Base-by-base conservation (phyloP, 345 rosid species). In the Raphanus sativus region DNA sequence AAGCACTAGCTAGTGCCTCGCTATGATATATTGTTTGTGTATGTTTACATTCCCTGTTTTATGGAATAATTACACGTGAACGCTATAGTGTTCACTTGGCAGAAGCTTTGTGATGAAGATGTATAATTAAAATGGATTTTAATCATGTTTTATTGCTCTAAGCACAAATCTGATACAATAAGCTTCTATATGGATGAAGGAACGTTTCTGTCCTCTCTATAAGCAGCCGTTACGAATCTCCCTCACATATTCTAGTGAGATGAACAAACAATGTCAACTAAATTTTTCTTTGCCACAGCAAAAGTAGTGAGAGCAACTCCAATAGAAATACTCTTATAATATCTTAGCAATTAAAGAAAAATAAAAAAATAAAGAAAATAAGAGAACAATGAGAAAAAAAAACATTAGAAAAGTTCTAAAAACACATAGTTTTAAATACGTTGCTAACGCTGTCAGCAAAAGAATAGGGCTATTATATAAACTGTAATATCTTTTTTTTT, bases 141-240 rank as follows among this genome's bases (percentile, higher is more conserved):
- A 60, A 42, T 66, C 73, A 61, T 73, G 74, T 67, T 54, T 73
- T 8, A 26, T 59, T 45, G 60, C 65, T 78, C 77, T 38, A 60
- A 50, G 73, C 69, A 60, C 11, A 66, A 78, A 17, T 72, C 58
- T 16, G 33, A 11, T 65, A 78, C 24, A 29, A 40, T 8, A 66
- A 71, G 61, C 73, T 67, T 67, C 69, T 73, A 60, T 78, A 67
- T 50, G 73, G 69, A 71, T 42, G 34, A 65, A 10, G 29, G 24
- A 9, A 29, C 40, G 74, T 40, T 33, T 50, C 71, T 71, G 78
- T 21, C 21, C 21, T 21, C 21, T 21, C 21, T 21, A 21, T 21
- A 91, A 67, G 76, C 84, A 85, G 74, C 78, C 90, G 48, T 74
- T 65, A 65, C 91, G 90, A 80, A 91, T 85, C 82, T 80, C 80